Percentiles rank a stretch among this genome's conserved stretches.
Conservation (phyloP, 179 eudicot species). For the Drosera spatulata region DNA sequence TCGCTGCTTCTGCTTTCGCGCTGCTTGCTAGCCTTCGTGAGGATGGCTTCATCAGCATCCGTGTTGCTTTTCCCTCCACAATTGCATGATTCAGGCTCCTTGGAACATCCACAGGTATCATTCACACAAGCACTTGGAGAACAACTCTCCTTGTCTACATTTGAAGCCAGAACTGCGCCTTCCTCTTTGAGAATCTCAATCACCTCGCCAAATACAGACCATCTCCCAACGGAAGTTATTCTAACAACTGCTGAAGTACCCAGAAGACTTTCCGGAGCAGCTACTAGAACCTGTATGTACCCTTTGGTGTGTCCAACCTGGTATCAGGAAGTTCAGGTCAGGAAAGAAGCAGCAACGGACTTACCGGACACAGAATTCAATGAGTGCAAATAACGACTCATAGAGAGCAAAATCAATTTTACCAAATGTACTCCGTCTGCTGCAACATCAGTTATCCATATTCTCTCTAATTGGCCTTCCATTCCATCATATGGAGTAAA, state of each 20-base stretch:
- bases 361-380: background rate
- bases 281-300: constrained; percentile 78
- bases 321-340: constrained; percentile 2
- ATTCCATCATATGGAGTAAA: constrained; percentile 82
- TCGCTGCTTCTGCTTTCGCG: background rate
- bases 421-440: constrained; percentile 88
- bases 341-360: background rate
- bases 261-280: constrained; percentile 63
- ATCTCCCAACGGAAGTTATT: constrained; percentile 86
- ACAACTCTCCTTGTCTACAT: constrained; percentile 16
- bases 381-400: background rate
- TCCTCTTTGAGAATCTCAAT: constrained; percentile 32
- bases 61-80: constrained; percentile 28
- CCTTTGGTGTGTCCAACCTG: constrained; percentile 99
- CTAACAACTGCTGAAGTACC: constrained; percentile 69
- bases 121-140: constrained; percentile 26
- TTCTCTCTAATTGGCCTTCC: constrained; percentile 76
- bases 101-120: constrained; percentile 50
- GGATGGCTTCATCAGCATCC: constrained; percentile 6
- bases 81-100: constrained; percentile 41
- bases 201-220: constrained; percentile 97
- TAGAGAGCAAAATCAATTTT: constrained; percentile 9
- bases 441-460: constrained; percentile 94
- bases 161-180: constrained; percentile 9
- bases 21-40: background rate